Evolutionary conservation across 768 basidiomycete genomes (phyloP).

Genomic region (Tulasnella calospora): DNA sequence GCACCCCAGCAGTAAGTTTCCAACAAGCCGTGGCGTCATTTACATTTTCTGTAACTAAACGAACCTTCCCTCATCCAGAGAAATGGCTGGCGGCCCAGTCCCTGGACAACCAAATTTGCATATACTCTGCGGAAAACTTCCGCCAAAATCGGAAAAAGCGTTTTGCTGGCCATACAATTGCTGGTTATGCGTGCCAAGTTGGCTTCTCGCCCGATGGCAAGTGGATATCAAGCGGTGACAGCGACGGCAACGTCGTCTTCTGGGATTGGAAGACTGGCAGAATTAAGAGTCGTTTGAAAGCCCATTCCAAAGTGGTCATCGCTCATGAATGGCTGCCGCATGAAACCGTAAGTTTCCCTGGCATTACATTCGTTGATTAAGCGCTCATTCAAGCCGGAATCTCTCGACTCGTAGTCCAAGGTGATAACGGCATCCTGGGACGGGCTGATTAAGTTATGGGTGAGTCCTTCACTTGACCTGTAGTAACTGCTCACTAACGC

Average conservation of each 20-base stretch:
- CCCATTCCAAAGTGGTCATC: constrained; percentile 95
- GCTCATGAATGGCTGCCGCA: constrained; percentile 98
- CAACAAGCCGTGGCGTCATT: not conserved
- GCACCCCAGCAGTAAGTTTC: constrained; percentile 82
- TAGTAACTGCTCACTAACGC: not conserved
- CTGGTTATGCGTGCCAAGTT: constrained; percentile 95
- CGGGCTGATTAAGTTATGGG: constrained; percentile 96
- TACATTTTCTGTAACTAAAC: not conserved
- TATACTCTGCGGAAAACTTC: constrained; percentile 98
- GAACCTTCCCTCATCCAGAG: constrained; percentile 42
- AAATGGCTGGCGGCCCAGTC: constrained; percentile 98
- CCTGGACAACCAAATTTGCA: constrained; percentile 94
- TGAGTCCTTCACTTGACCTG: constrained; percentile 34
- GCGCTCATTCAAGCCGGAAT: not conserved
- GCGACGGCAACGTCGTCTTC: constrained; percentile 90
- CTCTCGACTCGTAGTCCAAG: constrained; percentile 63
- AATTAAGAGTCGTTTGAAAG: constrained; percentile 83
- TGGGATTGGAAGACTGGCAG: constrained; percentile 99
- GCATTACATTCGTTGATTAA: not conserved
- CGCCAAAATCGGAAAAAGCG: constrained; percentile 98
- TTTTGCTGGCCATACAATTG: constrained; percentile 93
- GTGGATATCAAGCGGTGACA: constrained; percentile 96
- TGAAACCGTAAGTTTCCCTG: constrained; percentile 69
- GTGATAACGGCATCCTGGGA: constrained; percentile 98
- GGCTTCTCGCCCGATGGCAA: constrained; percentile 98